Evolutionary conservation across 768 basidiomycete species (phyloP).

Genomic region (Xerocomellus chrysenteron): DNA sequence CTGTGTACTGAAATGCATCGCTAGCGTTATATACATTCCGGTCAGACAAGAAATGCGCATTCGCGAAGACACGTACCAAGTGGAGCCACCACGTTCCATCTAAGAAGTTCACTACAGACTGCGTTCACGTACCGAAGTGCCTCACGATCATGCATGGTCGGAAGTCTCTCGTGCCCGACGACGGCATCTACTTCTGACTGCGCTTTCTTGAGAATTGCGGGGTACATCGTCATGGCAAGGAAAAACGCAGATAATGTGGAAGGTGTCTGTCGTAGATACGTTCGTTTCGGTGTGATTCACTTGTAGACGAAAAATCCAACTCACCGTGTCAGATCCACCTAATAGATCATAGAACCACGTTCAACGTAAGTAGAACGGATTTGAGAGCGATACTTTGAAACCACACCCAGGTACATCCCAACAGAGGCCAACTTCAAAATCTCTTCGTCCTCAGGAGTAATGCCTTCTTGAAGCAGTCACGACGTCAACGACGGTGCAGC

Average conservation of each 20-base stretch:
- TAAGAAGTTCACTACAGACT: constrained; percentile 15
- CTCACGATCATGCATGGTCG: constrained; percentile 7
- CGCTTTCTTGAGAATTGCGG: constrained; percentile 4
- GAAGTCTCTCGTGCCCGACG: constrained; percentile 10
- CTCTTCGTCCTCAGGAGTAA: constrained; percentile 4
- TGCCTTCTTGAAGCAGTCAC: constrained; percentile 2
- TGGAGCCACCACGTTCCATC: constrained; percentile 3
- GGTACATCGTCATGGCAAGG: constrained; percentile 13
- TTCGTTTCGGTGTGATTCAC: not conserved
- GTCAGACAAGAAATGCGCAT: not conserved
- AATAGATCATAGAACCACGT: not conserved
- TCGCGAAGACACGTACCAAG: not conserved
- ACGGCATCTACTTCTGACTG: constrained; percentile 15
- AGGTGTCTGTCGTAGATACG: constrained; percentile 12
- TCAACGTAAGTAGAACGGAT: not conserved
- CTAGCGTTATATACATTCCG: not conserved
- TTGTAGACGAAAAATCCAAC: constrained; percentile 21
- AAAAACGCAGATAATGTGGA: constrained; percentile 15
- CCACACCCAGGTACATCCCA: constrained; percentile 13
- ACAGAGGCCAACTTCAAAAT: constrained; percentile 12
- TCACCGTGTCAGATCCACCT: constrained; percentile 28
- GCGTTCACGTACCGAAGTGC: constrained; percentile 16
- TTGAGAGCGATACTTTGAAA: not conserved
- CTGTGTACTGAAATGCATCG: constrained; percentile 11
- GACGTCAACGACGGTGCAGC: constrained; percentile 15